Conservation (phyloP, 2,329 filamentous ascomycete species). For the Phaeosphaeriaceae sp. region DNA sequence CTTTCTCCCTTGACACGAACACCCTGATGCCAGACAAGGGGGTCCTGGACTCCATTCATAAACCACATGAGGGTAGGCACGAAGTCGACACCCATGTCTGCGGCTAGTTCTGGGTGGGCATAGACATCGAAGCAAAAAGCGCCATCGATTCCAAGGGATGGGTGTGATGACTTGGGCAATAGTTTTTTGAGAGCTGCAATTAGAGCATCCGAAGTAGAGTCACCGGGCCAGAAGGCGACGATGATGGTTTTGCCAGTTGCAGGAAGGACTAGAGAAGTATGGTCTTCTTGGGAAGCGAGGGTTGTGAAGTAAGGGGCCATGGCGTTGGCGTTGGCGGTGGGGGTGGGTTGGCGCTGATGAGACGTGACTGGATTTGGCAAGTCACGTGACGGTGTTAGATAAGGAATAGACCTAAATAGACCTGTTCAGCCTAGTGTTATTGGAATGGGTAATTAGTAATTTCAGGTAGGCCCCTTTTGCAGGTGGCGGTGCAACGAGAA, state of each 20-base stretch:
- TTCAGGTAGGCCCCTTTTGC: too few species aligned
- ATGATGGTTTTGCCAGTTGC: conserved; percentile 28
- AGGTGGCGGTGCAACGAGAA: too few species aligned
- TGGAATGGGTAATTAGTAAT: too few species aligned
- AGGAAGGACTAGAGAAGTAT: conserved; percentile 19
- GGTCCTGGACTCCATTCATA: conserved; percentile 25
- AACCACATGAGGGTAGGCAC: conserved; percentile 36
- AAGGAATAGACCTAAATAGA: too few species aligned
- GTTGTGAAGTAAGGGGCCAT: conserved; percentile 19
- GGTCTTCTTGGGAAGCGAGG: conserved; percentile 23
- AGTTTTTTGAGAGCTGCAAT: conserved; percentile 19
- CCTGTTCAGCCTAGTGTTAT: too few species aligned
- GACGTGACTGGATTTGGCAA: too few species aligned
- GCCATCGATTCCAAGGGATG: conserved; percentile 18
- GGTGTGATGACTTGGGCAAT: conserved; percentile 17
- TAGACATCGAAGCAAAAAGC: conserved; percentile 34
- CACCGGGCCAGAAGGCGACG: conserved; percentile 30
- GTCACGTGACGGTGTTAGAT: too few species aligned
- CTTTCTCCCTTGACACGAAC: conserved; percentile 31
- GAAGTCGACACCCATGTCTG: conserved; percentile 28
- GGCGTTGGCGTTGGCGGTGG: background rate
- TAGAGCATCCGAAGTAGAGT: conserved; percentile 22
- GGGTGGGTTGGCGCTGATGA: too few species aligned
- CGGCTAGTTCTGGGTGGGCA: conserved; percentile 25
- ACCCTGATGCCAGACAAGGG: conserved; percentile 33